A percentile compares a stretch with the other conserved stretches of the same genome.
Evolutionary conservation across 495 filamentous ascomycete species (phyloP).

Genomic region (Daldinia vernicosa): DNA sequence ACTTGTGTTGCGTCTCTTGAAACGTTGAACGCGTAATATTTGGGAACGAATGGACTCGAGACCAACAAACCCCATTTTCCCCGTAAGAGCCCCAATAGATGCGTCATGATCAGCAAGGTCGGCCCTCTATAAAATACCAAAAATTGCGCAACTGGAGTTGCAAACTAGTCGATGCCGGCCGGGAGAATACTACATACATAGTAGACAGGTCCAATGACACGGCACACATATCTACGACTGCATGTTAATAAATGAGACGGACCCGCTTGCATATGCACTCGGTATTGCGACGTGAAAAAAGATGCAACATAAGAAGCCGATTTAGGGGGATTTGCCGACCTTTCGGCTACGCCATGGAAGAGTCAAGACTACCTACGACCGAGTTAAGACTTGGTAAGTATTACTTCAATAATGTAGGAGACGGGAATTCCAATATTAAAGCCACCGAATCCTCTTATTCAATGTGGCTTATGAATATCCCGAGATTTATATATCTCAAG

Average conservation of each 20-base stretch:
- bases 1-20: constrained; percentile 39
- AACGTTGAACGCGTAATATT: constrained; percentile 42
- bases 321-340: constrained; percentile 20
- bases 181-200: constrained; percentile 24
- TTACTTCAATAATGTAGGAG: neutral
- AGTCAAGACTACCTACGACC: constrained; percentile 6
- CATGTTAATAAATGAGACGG: constrained; percentile 16
- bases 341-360: constrained; percentile 30
- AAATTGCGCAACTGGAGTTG: constrained; percentile 38
- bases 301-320: constrained; percentile 36
- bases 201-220: constrained; percentile 26
- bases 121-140: constrained; percentile 21
- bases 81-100: constrained; percentile 20
- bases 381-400: constrained; percentile 24
- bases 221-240: neutral
- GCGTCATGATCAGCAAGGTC: constrained; percentile 36
- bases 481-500: neutral
- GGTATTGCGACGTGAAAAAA: constrained; percentile 14
- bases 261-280: constrained; percentile 29
- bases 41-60: constrained; percentile 34
- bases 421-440: neutral
- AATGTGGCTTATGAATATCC: neutral
- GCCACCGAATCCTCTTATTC: neutral
- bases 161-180: constrained; percentile 13
- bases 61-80: constrained; percentile 30